Evolutionary conservation across 306 rosid species (phyloP).

Genomic region (Fragaria ananassa): DNA sequence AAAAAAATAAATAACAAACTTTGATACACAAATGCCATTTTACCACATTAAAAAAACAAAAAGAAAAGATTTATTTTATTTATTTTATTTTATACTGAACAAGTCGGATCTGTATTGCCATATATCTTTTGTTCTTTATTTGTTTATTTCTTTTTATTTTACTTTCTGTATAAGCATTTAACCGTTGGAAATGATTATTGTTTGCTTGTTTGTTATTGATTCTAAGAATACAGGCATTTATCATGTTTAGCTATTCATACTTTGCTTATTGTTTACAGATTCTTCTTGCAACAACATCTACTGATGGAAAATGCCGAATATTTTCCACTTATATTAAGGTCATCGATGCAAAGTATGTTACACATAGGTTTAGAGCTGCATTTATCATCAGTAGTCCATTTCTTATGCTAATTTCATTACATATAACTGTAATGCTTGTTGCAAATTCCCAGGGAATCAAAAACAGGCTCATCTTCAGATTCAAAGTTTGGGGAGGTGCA

Average conservation of each 20-base stretch:
- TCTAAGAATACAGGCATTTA: neutral
- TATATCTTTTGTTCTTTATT: no score
- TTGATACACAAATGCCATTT: no score
- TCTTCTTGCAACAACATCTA: slow-evolving; percentile 90
- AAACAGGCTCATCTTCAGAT: slow-evolving; percentile 60
- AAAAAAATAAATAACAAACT: no score
- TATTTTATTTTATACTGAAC: no score
- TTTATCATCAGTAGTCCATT: neutral
- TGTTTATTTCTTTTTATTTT: neutral
- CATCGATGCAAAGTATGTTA: slow-evolving; percentile 81
- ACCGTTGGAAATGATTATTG: neutral
- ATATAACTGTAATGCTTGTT: slow-evolving; percentile 27
- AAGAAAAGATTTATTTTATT: no score
- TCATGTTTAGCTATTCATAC: slow-evolving; percentile 6
- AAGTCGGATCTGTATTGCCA: no score
- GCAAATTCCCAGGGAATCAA: slow-evolving; percentile 72
- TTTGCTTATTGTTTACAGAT: slow-evolving; percentile 47
- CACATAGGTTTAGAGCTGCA: slow-evolving; percentile 14
- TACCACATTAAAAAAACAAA: no score
- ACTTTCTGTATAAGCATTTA: neutral
- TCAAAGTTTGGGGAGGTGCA: slow-evolving; percentile 93
- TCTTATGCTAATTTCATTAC: slow-evolving; percentile 14
- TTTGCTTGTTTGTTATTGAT: neutral
- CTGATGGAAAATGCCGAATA: slow-evolving; percentile 92
- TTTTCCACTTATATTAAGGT: slow-evolving; percentile 91